Conservation (phyloP, 2,329 filamentous ascomycete genomes). For the Curvularia sp. region DNA sequence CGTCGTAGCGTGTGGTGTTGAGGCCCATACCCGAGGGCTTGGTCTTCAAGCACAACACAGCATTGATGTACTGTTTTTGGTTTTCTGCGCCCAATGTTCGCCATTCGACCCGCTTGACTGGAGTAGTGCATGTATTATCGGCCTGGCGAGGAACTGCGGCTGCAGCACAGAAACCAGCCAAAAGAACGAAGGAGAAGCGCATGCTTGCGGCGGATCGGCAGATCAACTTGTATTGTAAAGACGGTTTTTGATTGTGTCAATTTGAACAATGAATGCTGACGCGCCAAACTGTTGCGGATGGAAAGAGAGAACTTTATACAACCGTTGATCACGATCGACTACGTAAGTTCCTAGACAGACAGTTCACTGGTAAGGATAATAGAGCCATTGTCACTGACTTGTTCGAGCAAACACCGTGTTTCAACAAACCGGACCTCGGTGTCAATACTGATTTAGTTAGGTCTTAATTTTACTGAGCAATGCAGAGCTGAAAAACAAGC, state of each 20-base stretch:
- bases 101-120: constrained; percentile 5
- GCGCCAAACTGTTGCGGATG: neutral
- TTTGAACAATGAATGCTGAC: too few species aligned
- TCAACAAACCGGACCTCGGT: neutral
- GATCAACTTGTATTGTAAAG: neutral
- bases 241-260: neutral
- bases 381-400: neutral
- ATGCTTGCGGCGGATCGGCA: neutral
- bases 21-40: constrained; percentile 31
- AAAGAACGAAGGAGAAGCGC: neutral
- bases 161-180: neutral
- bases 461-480: neutral
- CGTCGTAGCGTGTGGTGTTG: constrained; percentile 40
- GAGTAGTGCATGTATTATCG: neutral
- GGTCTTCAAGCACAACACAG: constrained; percentile 41
- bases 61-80: constrained; percentile 32
- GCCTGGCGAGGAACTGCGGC: neutral
- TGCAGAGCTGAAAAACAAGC: too few species aligned
- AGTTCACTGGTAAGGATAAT: neutral
- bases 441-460: neutral
- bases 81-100: constrained; percentile 6
- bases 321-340: neutral
- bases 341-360: neutral
- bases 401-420: neutral
- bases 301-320: neutral